A percentile compares a stretch with the other conserved stretches of the same genome.
These are phyloP conservation scores for Trapa incisa DNA, from an alignment of 345 rosid genomes.

Conservation along the genomic window DNA sequence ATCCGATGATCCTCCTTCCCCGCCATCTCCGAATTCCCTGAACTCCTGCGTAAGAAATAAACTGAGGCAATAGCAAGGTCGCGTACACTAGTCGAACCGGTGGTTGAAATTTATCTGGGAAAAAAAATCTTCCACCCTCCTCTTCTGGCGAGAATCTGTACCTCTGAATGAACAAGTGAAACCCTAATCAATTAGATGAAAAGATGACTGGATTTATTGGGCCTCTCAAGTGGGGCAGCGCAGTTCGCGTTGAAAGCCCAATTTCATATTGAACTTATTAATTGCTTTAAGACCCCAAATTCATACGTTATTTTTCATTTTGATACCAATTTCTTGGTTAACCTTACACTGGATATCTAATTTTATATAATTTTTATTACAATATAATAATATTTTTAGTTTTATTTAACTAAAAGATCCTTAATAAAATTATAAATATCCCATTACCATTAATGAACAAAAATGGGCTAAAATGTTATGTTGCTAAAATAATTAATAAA, in stretches of 20 bases:
- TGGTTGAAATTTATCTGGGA: not conserved
- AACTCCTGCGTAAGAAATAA: not conserved
- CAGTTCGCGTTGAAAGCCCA: not conserved
- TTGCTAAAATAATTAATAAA: too few relatives aligned
- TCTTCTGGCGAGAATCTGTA: not conserved
- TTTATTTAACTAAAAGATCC: too few relatives aligned
- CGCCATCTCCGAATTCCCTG: conserved; percentile 34
- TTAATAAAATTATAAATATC: too few relatives aligned
- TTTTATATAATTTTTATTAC: too few relatives aligned
- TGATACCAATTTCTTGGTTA: too few relatives aligned
- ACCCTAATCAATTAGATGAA: not conserved
- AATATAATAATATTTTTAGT: too few relatives aligned
- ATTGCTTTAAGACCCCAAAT: too few relatives aligned
- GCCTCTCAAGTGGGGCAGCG: not conserved
- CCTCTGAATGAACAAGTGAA: not conserved
- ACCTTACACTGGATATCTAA: too few relatives aligned
- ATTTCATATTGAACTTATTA: too few relatives aligned
- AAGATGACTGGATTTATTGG: not conserved
- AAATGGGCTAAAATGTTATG: too few relatives aligned
- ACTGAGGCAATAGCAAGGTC: not conserved
- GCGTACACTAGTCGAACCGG: not conserved
- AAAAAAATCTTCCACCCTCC: not conserved
- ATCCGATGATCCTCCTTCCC: conserved; percentile 72
- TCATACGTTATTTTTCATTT: too few relatives aligned
- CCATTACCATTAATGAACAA: too few relatives aligned